A percentile compares a stretch with the other conserved stretches of the same genome.
phyloP scores from a whole-genome alignment of 2,329 filamentous ascomycete species.

The Raffaelea ambrosiae region DNA sequence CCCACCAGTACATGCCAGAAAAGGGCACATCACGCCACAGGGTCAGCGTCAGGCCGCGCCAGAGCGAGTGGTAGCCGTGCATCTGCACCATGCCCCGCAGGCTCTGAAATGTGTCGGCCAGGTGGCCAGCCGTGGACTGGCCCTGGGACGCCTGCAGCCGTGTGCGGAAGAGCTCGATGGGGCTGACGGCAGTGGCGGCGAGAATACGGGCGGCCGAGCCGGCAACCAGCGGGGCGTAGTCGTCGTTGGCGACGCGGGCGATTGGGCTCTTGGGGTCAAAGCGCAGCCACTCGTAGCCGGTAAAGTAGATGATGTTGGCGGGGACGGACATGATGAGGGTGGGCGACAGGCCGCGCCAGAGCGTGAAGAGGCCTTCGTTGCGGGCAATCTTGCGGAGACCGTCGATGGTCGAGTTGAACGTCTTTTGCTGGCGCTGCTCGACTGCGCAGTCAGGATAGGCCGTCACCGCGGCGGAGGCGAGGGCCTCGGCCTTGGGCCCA shows the following conservation, averaged over 20 bases:
- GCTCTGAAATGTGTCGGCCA: slow-evolving; percentile 69
- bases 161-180: slow-evolving; percentile 90
- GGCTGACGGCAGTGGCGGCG: slow-evolving; percentile 75
- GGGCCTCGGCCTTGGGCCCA: slow-evolving; percentile 45
- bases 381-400: slow-evolving; percentile 89
- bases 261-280: slow-evolving; percentile 67
- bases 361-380: slow-evolving; percentile 75
- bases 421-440: slow-evolving; percentile 74
- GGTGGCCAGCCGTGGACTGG: slow-evolving; percentile 54
- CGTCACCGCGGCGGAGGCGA: slow-evolving; percentile 35
- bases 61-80: slow-evolving; percentile 73
- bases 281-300: slow-evolving; percentile 92
- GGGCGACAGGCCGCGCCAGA: slow-evolving; percentile 92
- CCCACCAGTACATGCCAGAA: slow-evolving; percentile 96
- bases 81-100: slow-evolving; percentile 69
- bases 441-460: slow-evolving; percentile 63
- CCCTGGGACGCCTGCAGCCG: slow-evolving; percentile 72
- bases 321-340: slow-evolving; percentile 91
- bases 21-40: slow-evolving; percentile 97
- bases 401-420: slow-evolving; percentile 85
- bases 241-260: slow-evolving; percentile 47
- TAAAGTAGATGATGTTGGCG: slow-evolving; percentile 97
- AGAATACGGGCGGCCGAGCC: slow-evolving; percentile 70
- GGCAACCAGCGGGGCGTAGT: slow-evolving; percentile 70
- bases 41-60: slow-evolving; percentile 83